phyloP scores from a whole-genome alignment of 2,329 filamentous ascomycete genomes.

The Calonectria pseudoturangicola region DNA sequence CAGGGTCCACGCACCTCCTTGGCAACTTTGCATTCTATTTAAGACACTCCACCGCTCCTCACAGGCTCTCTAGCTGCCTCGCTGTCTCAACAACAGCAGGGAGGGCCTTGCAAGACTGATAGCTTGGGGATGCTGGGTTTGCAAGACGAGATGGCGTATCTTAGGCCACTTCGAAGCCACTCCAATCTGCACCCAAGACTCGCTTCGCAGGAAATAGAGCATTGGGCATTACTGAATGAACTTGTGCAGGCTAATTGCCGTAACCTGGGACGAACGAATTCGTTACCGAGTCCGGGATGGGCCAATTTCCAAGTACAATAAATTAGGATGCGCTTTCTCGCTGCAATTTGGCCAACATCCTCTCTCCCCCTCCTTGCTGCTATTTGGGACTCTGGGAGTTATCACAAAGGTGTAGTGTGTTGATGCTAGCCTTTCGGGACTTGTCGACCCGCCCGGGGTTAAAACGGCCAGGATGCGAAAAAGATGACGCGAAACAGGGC shows the following conservation, averaged over 20 bases:
- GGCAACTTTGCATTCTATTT: neutral
- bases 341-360: neutral
- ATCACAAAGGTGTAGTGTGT: neutral
- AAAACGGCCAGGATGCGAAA: slow-evolving; percentile 2
- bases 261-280: neutral
- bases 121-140: slow-evolving; percentile 8
- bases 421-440: slow-evolving; percentile 3
- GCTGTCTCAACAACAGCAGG: neutral
- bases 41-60: neutral
- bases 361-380: neutral
- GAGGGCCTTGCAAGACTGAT: slow-evolving; percentile 15
- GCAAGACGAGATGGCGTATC: slow-evolving; percentile 11
- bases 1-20: slow-evolving; percentile 3
- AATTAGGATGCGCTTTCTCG: neutral
- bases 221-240: neutral
- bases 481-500: slow-evolving; percentile 10
- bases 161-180: slow-evolving; percentile 23
- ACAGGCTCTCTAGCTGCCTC: neutral
- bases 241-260: neutral
- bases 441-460: slow-evolving; percentile 10
- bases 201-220: slow-evolving; percentile 20
- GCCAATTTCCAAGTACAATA: neutral
- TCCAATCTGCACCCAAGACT: slow-evolving; percentile 23
- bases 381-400: neutral
- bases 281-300: neutral